Evolutionary conservation across 1,284 basidiomycete genomes (phyloP).

Genomic region (Pascua guehoae): DNA sequence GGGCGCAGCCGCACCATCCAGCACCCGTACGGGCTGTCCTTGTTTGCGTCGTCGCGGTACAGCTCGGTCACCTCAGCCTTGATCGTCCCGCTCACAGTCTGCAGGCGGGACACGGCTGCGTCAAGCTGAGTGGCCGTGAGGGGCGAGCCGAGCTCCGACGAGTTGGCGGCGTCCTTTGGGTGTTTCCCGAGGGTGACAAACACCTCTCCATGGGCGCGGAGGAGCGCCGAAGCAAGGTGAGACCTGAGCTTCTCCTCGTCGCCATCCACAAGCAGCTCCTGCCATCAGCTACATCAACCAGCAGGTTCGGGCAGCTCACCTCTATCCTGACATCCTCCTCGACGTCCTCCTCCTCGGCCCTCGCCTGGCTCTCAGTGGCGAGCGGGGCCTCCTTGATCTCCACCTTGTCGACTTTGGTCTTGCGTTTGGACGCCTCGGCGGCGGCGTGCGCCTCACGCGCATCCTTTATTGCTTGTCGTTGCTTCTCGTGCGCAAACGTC

Average conservation of each 20-base stretch:
- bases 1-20: slow-evolving; percentile 45
- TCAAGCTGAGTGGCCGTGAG: slow-evolving; percentile 25
- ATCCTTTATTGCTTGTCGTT: slow-evolving; percentile 34
- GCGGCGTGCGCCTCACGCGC: slow-evolving; percentile 39
- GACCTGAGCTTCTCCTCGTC: slow-evolving; percentile 35
- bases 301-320: slow-evolving; percentile 22
- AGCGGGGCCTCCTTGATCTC: not conserved
- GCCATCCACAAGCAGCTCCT: slow-evolving; percentile 32
- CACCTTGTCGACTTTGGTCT: slow-evolving; percentile 27
- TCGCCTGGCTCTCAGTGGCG: slow-evolving; percentile 14
- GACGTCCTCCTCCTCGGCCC: slow-evolving; percentile 28
- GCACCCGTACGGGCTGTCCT: slow-evolving; percentile 27
- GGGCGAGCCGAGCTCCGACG: slow-evolving; percentile 8
- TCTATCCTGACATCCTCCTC: slow-evolving; percentile 30
- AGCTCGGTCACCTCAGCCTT: slow-evolving; percentile 42
- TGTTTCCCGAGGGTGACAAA: slow-evolving; percentile 42
- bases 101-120: slow-evolving; percentile 26
- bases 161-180: slow-evolving; percentile 23
- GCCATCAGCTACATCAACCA: not conserved
- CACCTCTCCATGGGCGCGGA: slow-evolving; percentile 44
- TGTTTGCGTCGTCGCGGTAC: slow-evolving; percentile 22
- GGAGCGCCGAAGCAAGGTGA: slow-evolving; percentile 31
- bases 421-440: slow-evolving; percentile 40
- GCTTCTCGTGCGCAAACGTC: slow-evolving; percentile 42
- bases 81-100: slow-evolving; percentile 22